A percentile compares a stretch with the other conserved stretches of the same genome.
Conservation (phyloP, 176 grass and related monocot species). For the Cenchrus purpureus region DNA sequence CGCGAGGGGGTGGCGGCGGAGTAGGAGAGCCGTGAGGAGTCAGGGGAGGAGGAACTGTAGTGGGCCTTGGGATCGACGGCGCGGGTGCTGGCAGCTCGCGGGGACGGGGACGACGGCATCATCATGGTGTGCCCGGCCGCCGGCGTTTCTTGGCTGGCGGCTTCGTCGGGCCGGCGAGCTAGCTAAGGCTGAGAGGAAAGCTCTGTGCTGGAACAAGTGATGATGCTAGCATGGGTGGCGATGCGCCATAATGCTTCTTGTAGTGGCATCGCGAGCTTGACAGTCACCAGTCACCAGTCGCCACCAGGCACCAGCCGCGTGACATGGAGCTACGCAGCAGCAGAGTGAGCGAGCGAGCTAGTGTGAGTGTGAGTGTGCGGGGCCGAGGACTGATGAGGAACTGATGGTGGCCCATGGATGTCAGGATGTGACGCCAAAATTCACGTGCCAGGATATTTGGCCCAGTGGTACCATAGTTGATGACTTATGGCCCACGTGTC, state of each 20-base stretch:
- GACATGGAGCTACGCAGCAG: background rate
- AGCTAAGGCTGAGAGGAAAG: background rate
- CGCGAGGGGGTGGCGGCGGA: constrained; percentile 23
- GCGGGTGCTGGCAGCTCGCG: background rate
- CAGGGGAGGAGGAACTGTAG: constrained; percentile 26
- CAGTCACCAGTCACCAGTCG: too few relatives aligned
- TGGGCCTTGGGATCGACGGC: background rate
- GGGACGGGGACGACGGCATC: background rate
- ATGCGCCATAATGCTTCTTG: constrained; percentile 43
- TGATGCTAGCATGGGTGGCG: background rate
- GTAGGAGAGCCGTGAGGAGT: background rate
- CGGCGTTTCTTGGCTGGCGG: background rate
- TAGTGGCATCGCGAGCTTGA: constrained; percentile 18
- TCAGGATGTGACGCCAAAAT: background rate
- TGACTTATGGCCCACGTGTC: background rate
- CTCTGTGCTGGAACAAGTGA: background rate
- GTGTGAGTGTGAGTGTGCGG: too few relatives aligned
- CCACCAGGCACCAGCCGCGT: too few relatives aligned
- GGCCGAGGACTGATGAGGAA: background rate
- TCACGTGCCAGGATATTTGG: background rate
- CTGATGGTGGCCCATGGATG: background rate
- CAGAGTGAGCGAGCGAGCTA: background rate
- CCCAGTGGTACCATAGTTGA: background rate
- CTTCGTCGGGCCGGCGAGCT: background rate
- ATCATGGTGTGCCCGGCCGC: constrained; percentile 25